Evolutionary conservation across 2,329 filamentous ascomycete species (phyloP), one percentile per base, ranked within the genome.

Genomic region (Aureobasidium musti): DNA sequence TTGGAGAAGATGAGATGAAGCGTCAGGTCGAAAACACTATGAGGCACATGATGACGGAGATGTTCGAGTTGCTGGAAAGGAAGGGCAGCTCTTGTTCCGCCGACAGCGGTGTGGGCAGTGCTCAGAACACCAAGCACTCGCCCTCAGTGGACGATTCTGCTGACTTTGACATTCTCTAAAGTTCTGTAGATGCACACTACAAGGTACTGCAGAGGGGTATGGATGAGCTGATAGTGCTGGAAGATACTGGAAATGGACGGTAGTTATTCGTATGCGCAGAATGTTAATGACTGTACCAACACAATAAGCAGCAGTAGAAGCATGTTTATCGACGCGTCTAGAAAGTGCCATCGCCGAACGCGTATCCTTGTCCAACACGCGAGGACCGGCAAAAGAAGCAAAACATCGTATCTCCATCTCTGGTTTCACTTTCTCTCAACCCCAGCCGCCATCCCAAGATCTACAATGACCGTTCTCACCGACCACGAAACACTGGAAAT

Each of bases 401-500:
- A 33, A 30, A 13, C 17, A 33, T 23, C 17, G 7, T 26, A 14
- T 52, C 49, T 52, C 17, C 3, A 19, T 30, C 26, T n/a, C 26
- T 52, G 10, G n/a, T 10, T 7, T 11, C 26, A 2, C 45, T 26
- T 14, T 30, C 21, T 26, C 49, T 11, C 26, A 33, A 28, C 23
- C 19, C 26, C 17, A 19, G 2, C 26, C 30, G 10, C 49, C 26
- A 30, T 7, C 26, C 11, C 49, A 30, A 33, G 23, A 30, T 3
- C 8, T 17, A 52, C 26, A 1, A 63, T 63, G 60, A 63, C 60
- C 2, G 21, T 63, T 11, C 60, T 63, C 35, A 21, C 13, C 10
- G 47, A 63, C 13, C 35, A 41, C 8, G 60, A 63, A 33, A 63
- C 47, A 11, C 14, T 10, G 11, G 47, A 52, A 10, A n/a, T 63